Base-by-base conservation (phyloP, 2,329 filamentous ascomycete species). In the Herpomyces periplanetae region DNA sequence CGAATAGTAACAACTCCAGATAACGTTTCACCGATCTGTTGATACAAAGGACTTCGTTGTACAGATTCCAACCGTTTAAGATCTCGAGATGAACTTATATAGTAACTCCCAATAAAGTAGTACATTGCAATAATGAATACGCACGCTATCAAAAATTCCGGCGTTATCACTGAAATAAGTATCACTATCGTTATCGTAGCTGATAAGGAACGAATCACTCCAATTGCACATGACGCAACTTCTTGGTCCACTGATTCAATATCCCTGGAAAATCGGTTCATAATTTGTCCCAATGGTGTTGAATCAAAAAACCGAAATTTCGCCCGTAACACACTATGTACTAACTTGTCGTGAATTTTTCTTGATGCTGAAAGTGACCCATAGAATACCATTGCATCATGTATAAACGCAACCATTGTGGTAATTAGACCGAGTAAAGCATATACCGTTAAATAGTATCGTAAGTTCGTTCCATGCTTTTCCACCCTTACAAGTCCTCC, bases 241-340 rank as follows among this genome's bases (percentile, higher is more conserved):
- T 96, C 80, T 35, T 96, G 80, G 28, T 96, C 80, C 9, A 96
- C 51, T 5, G 71, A 59, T 36, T 96, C 73, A 7, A 96, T 53
- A 35, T 96, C 80, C 39, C 91, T 91, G 35, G 75, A 91, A 42
- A 96, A 96, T 9, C 80, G 58, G 39, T 96, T 96, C 61, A 91
- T 91, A 31, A 96, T 49, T 38, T 88, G 75, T 6, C 80, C 80
- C 0, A 91, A 51, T 2, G 80, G 80, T 1, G 80, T 96, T 1
- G 75, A 64, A 32, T 96, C 80, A 32, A 96, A 96, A 43, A 96
- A 96, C 34, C 66, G 71, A 47, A 96, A 91, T 34, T 71, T 75
- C 12, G 80, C 80, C 27, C 73, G 58, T 7, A 68, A 63, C 10
- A 96, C 57, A 1, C 63, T 49, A 11, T 53, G 48, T 35, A 96